A percentile compares a stretch with the other conserved stretches of the same genome.
These are phyloP conservation scores for Xylaria sp. DNA, from an alignment of 2,329 filamentous ascomycete genomes.

Conservation along the genomic window DNA sequence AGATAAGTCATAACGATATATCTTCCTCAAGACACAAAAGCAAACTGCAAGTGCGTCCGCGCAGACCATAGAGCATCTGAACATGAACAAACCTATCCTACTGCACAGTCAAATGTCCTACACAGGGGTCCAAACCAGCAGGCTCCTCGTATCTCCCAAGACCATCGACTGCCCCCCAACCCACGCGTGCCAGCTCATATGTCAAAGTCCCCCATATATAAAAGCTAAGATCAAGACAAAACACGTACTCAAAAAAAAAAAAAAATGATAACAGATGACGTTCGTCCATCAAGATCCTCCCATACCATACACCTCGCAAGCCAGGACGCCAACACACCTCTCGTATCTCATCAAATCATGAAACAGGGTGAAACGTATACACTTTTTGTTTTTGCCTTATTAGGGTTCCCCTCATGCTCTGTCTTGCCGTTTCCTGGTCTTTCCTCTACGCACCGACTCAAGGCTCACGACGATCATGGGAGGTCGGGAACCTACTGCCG, in stretches of 20 bases:
- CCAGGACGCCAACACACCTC: background rate
- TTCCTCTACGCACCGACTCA: conserved; percentile 35
- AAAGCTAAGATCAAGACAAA: too few relatives aligned
- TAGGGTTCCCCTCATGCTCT: conserved; percentile 3
- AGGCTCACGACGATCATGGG: background rate
- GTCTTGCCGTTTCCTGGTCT: conserved; percentile 42
- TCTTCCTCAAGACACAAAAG: too few relatives aligned
- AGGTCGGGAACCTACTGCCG: conserved; percentile 14
- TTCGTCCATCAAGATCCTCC: background rate
- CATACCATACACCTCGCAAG: background rate
- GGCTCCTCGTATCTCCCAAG: background rate
- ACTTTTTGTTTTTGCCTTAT: background rate
- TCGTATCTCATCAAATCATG: conserved; percentile 12
- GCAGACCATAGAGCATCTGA: background rate
- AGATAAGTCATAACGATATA: background rate
- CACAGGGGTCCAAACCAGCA: background rate
- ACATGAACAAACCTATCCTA: background rate
- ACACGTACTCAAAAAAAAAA: too few relatives aligned
- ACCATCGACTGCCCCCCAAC: background rate
- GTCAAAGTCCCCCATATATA: too few relatives aligned
- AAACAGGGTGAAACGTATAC: background rate
- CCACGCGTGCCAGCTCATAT: background rate
- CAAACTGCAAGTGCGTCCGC: background rate
- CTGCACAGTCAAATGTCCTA: background rate
- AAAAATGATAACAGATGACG: background rate